These are phyloP conservation scores for Silene noctiflora DNA, from an alignment of 179 eudicot species.

Conservation along the genomic window DNA sequence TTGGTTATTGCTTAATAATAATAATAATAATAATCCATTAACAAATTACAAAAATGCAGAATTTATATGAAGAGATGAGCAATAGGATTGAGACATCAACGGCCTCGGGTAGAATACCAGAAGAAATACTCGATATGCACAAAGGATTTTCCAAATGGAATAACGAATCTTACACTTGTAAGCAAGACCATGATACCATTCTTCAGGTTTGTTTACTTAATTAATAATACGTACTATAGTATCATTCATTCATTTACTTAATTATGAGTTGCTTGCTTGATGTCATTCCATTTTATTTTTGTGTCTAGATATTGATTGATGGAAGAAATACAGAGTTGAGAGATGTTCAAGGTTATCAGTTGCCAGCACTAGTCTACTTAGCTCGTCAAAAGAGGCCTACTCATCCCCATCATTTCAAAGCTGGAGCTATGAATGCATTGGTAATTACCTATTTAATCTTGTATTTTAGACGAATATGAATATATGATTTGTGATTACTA, in stretches of 20 bases:
- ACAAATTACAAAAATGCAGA: too few species aligned
- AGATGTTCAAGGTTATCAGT: constrained; percentile 49
- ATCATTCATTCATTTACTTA: too few species aligned
- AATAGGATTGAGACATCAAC: constrained; percentile 44
- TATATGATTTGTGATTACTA: too few species aligned
- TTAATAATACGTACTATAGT: too few species aligned
- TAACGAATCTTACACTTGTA: constrained; percentile 33
- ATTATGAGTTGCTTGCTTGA: too few species aligned
- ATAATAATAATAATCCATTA: too few species aligned
- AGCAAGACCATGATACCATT: constrained; percentile 58
- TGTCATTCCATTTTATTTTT: too few species aligned
- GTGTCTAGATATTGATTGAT: constrained; percentile 59
- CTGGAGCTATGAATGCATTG: constrained; percentile 92
- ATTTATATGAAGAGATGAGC: constrained; percentile 62
- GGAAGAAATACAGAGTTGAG: constrained; percentile 39
- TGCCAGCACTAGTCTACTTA: constrained; percentile 71
- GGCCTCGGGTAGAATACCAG: constrained; percentile 40
- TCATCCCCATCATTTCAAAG: constrained; percentile 75
- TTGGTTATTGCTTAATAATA: too few species aligned
- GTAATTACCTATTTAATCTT: constrained; percentile 28
- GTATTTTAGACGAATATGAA: too few species aligned
- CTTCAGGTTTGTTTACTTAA: constrained; percentile 72
- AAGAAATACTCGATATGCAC: constrained; percentile 37
- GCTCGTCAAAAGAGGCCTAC: constrained; percentile 80
- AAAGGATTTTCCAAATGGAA: constrained; percentile 64